Evolutionary conservation across 2,329 filamentous ascomycete genomes (phyloP).

Genomic region (Triangularia setosa): DNA sequence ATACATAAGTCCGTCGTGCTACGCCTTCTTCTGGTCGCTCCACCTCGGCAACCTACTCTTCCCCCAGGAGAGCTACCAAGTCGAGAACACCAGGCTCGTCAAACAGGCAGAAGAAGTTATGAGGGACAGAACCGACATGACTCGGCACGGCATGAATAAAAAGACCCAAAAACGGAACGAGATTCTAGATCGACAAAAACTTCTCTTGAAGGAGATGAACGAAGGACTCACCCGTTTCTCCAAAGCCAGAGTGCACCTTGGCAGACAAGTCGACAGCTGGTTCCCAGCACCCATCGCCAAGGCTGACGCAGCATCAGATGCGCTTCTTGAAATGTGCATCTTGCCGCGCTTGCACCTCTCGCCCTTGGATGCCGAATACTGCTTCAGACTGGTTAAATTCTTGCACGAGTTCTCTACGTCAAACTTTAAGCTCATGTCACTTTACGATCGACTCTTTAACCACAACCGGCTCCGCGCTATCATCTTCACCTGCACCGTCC

Average conservation of each 20-base stretch:
- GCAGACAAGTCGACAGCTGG: conserved; percentile 73
- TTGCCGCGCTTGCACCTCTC: conserved; percentile 84
- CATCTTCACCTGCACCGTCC: conserved; percentile 84
- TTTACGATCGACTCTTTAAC: conserved; percentile 81
- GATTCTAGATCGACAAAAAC: conserved; percentile 64
- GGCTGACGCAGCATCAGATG: conserved; percentile 65
- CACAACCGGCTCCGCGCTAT: conserved; percentile 75
- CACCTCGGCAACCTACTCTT: conserved; percentile 77
- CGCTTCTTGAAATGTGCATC: conserved; percentile 84
- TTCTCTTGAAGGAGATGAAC: conserved; percentile 69
- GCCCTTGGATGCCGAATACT: conserved; percentile 82
- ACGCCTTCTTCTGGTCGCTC: conserved; percentile 87
- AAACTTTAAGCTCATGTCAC: conserved; percentile 78
- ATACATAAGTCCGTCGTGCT: conserved; percentile 75
- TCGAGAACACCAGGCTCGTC: conserved; percentile 66
- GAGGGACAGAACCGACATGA: conserved; percentile 70
- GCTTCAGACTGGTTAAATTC: conserved; percentile 79
- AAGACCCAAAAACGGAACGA: conserved; percentile 68
- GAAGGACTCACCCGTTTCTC: conserved; percentile 64
- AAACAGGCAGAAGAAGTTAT: conserved; percentile 64
- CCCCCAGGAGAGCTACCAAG: conserved; percentile 71
- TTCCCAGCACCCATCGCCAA: conserved; percentile 65
- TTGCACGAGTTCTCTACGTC: conserved; percentile 80
- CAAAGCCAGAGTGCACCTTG: conserved; percentile 65
- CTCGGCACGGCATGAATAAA: conserved; percentile 58